Conservation (phyloP, 2,329 filamentous ascomycete genomes). For the Mariannaea elegans region DNA sequence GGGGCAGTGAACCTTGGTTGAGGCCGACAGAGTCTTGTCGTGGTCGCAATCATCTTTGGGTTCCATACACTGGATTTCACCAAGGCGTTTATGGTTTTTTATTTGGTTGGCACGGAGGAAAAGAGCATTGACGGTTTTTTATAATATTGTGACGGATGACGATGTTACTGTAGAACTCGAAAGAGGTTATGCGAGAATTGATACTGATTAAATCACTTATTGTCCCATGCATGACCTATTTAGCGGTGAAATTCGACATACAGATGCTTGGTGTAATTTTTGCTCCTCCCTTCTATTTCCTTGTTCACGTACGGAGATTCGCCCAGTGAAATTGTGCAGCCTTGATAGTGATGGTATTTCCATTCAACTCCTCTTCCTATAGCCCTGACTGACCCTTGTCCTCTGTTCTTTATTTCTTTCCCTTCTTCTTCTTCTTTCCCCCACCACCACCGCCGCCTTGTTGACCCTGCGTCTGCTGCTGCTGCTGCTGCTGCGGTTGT, state of each 20-base stretch:
- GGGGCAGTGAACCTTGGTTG: conserved; percentile 31
- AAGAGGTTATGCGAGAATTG: conserved; percentile 33
- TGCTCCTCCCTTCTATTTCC: no score
- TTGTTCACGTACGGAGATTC: no score
- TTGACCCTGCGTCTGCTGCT: conserved; percentile 36
- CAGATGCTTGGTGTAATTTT: no score
- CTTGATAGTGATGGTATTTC: not conserved
- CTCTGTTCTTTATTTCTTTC: conserved; percentile 45
- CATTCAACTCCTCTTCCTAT: not conserved
- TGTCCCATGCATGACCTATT: not conserved
- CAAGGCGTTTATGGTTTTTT: conserved; percentile 34
- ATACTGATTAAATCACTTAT: not conserved
- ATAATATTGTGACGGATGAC: conserved; percentile 36
- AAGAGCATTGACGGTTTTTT: conserved; percentile 38
- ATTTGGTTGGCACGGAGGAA: conserved; percentile 27
- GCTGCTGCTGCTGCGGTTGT: conserved; percentile 36
- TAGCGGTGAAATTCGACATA: no score
- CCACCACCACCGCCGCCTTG: conserved; percentile 53
- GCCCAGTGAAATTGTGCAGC: not conserved
- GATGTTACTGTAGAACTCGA: conserved; percentile 37
- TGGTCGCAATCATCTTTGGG: conserved; percentile 28
- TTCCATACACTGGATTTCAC: conserved; percentile 33
- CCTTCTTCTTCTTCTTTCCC: conserved; percentile 67
- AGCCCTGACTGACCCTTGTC: no score
- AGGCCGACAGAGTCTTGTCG: conserved; percentile 8